Evolutionary conservation across 1,139 yeast genomes (phyloP), one percentile per base, ranked within the genome.

Genomic region (Hansenula lynferdii): DNA sequence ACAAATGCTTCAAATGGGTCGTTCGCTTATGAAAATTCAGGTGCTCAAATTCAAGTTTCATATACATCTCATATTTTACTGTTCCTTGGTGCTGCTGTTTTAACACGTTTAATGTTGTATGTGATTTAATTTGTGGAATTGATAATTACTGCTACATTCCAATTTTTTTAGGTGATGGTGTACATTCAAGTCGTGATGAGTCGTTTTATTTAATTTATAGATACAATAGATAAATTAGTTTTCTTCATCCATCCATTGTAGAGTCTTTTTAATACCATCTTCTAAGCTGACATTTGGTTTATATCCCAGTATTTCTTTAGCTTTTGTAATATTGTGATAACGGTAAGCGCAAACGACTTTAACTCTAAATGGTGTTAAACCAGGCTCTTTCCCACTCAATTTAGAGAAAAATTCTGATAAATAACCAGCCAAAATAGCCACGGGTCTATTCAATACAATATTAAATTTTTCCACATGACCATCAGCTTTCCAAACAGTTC

Each of bases 401-500:
- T 76, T 79, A 12, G 92, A 76, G 43, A 82, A 75, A 56, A 78
- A 76, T 53, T 85, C 86, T 22, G 95, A 79, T 34, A 87, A 61
- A 53, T 85, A 84, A 8, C 97, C 97, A 36, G 85, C 80, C 4
- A 70, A 70, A 43, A 90, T 72, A 2, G 96, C 98, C 14, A 87
- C 64, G 0, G 83, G 77, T 52, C 83, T 76, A 33, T 73, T 73
- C 45, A 94, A 72, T 12, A 80, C 89, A 50, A 87, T 77, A 49
- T 80, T 82, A 40, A 65, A 70, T 20, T 72, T 72, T 47, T 85
- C 94, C 39, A 85, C 72, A 56, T 82, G 83, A 1, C 97, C 97
- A 62, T 89, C 96, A 21, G 92, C 92, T 56, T 90, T 90, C 97
- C 97, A 92, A 18, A 92, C 95, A 3, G 96, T 85, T 56, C 97